A percentile compares a stretch with the other conserved stretches of the same genome.
Conservation (phyloP, 306 rosid genomes). For the Dalbergia oliveri region DNA sequence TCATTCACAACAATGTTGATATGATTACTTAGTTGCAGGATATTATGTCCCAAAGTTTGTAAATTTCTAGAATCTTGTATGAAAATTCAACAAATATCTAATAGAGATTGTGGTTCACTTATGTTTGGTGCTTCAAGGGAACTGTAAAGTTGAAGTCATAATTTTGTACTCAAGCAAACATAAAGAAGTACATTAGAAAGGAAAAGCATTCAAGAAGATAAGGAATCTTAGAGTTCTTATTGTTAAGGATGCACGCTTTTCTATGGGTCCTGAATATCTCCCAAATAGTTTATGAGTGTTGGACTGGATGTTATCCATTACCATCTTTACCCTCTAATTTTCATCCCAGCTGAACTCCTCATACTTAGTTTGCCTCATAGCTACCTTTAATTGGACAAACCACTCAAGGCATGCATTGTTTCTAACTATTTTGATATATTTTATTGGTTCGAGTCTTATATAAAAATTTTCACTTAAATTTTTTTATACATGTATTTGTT, state of each 20-base stretch:
- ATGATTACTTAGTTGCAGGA: no score
- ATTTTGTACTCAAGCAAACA: background rate
- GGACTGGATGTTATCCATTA: no score
- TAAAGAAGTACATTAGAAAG: slow-evolving; percentile 13
- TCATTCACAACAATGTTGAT: no score
- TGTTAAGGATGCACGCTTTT: background rate
- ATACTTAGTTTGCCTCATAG: slow-evolving; percentile 2
- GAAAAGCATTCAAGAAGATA: slow-evolving; percentile 26
- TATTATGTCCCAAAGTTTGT: no score
- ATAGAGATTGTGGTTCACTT: background rate
- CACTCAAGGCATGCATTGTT: no score
- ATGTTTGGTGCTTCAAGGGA: slow-evolving; percentile 3
- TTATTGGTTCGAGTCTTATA: no score
- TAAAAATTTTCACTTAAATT: no score
- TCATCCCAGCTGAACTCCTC: slow-evolving; percentile 4
- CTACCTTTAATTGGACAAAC: no score
- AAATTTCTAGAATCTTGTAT: background rate
- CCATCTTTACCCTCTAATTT: slow-evolving; percentile 23
- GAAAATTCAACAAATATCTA: no score
- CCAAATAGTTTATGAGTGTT: slow-evolving; percentile 38
- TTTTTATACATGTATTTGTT: no score
- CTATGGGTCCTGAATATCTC: slow-evolving; percentile 14
- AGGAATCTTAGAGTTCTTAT: slow-evolving; percentile 35
- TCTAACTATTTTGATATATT: no score
- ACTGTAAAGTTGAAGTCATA: slow-evolving; percentile 19